phyloP scores from a whole-genome alignment of 1,139 yeast genomes.

The Arxiozyma bovina region DNA sequence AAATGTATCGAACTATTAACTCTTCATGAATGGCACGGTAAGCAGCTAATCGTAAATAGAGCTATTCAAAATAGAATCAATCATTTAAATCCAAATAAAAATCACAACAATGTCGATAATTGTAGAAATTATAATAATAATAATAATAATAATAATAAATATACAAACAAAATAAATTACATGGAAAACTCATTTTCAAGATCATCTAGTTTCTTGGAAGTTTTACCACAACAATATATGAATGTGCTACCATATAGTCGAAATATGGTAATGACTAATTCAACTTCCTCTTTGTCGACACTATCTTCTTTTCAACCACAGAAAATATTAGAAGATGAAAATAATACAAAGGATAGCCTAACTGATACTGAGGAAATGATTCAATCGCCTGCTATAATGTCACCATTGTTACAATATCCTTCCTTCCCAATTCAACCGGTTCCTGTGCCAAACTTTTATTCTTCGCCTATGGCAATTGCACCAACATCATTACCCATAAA shows the following conservation, averaged over 20 bases:
- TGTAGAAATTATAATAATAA: neutral
- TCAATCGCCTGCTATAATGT: constrained; percentile 4
- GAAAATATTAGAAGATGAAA: neutral
- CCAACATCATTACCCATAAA: neutral
- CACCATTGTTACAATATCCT: constrained; percentile 3
- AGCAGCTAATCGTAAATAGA: constrained; percentile 25
- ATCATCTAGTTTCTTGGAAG: constrained; percentile 3
- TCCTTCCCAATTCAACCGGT: neutral
- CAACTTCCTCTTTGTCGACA: neutral
- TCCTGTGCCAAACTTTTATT: neutral
- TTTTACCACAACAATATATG: constrained; percentile 1
- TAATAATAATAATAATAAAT: neutral
- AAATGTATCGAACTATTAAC: constrained; percentile 36
- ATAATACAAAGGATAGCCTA: neutral
- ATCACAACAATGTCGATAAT: neutral
- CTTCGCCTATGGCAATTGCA: neutral
- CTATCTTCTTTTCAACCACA: neutral
- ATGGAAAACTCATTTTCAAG: constrained; percentile 1
- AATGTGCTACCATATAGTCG: neutral
- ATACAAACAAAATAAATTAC: constrained; percentile 2
- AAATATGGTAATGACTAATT: constrained; percentile 1
- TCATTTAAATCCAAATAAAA: constrained; percentile 4
- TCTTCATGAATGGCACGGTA: constrained; percentile 24
- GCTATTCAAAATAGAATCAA: constrained; percentile 24
- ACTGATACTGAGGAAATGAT: neutral